These are phyloP conservation scores for Scortechinia acanthostroma DNA, from an alignment of 2,329 filamentous ascomycete species.

Conservation along the genomic window DNA sequence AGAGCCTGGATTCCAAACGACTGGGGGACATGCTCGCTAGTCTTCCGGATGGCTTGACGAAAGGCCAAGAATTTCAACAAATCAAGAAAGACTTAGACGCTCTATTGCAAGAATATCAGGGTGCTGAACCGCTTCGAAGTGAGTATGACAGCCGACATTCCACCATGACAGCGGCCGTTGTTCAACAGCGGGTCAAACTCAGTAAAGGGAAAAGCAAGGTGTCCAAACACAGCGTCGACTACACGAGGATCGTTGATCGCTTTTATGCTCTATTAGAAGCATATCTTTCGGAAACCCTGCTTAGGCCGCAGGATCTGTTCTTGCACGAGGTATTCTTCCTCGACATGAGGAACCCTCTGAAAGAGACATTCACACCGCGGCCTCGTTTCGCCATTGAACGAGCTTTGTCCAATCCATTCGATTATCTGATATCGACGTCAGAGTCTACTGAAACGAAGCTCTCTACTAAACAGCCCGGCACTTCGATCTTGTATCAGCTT, in stretches of 20 bases:
- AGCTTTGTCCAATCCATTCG: slow-evolving; percentile 47
- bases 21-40: neutral
- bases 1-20: slow-evolving; percentile 27
- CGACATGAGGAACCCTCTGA: slow-evolving; percentile 45
- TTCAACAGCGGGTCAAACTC: slow-evolving; percentile 49
- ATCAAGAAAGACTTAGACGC: slow-evolving; percentile 15
- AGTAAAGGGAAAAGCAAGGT: slow-evolving; percentile 46
- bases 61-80: neutral
- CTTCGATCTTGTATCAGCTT: slow-evolving; percentile 51
- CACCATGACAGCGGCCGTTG: slow-evolving; percentile 45
- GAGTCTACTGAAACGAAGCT: slow-evolving; percentile 20
- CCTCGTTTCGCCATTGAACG: slow-evolving; percentile 51
- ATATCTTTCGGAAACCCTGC: slow-evolving; percentile 33
- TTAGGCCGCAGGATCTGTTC: slow-evolving; percentile 38
- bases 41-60: neutral
- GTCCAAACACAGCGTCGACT: slow-evolving; percentile 41
- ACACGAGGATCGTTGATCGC: slow-evolving; percentile 40
- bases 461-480: slow-evolving; percentile 43
- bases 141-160: slow-evolving; percentile 43
- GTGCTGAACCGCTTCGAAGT: slow-evolving; percentile 32
- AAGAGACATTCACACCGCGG: slow-evolving; percentile 46
- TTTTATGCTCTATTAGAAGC: slow-evolving; percentile 32
- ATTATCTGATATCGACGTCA: slow-evolving; percentile 48
- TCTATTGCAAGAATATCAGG: slow-evolving; percentile 13
- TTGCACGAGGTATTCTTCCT: slow-evolving; percentile 50